phyloP scores from a whole-genome alignment of 2,329 filamentous ascomycete species.

The Alternaria longipes region DNA sequence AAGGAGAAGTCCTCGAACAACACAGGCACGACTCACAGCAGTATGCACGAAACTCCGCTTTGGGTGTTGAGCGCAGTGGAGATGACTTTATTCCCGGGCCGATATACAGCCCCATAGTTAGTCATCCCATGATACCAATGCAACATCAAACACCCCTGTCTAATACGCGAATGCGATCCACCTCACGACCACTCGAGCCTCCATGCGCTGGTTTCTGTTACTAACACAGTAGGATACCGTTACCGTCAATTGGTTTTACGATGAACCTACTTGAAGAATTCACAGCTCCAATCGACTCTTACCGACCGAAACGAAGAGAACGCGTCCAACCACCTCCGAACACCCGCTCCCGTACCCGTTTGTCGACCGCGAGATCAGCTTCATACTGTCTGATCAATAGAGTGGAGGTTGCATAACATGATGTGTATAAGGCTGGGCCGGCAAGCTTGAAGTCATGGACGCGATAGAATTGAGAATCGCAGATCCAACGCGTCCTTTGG shows the following conservation, averaged over 20 bases:
- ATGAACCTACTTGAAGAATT: neutral
- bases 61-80: neutral
- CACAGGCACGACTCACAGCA: neutral
- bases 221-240: neutral
- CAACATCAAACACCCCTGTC: neutral
- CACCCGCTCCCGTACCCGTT: neutral
- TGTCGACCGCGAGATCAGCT: neutral
- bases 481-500: conserved; percentile 7
- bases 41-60: neutral
- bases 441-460: neutral
- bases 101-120: neutral
- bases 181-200: neutral
- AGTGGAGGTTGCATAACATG: neutral
- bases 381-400: neutral
- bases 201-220: neutral
- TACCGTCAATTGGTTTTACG: accelerated
- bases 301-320: neutral
- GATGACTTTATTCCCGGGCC: neutral
- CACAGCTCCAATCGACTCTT: neutral
- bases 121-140: neutral
- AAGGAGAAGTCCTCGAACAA: neutral
- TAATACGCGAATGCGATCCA: neutral
- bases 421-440: neutral
- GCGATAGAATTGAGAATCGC: neutral
- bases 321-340: neutral